These are phyloP conservation scores for Mortierella sp. DNA, from an alignment of 371 early-diverging fungal genomes.

Conservation along the genomic window DNA sequence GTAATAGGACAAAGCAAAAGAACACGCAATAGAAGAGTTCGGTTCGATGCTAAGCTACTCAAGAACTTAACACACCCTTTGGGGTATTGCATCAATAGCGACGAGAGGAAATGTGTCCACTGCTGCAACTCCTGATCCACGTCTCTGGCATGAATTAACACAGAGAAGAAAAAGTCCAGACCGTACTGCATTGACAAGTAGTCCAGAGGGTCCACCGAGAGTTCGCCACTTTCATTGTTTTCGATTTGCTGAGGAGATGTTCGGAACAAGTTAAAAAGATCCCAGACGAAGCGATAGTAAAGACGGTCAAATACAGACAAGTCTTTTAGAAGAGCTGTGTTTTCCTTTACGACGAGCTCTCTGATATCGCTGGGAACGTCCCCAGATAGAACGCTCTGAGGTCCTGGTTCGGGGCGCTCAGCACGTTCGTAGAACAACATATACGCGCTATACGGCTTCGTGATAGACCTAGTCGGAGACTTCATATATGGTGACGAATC, in stretches of 20 bases:
- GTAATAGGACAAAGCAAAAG: conserved; percentile 38
- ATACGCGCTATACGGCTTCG: conserved; percentile 64
- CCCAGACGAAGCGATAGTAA: conserved; percentile 55
- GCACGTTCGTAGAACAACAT: conserved; percentile 65
- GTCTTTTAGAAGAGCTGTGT: conserved; percentile 44
- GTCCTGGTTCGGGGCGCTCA: background rate
- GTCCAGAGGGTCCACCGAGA: conserved; percentile 1
- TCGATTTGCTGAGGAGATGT: conserved; percentile 1
- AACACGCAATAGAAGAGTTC: conserved; percentile 21
- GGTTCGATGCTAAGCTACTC: conserved; percentile 14
- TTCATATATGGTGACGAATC: conserved; percentile 59
- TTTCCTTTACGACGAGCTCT: conserved; percentile 50
- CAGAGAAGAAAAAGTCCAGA: conserved; percentile 53
- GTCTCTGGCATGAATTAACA: conserved; percentile 52
- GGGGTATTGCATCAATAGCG: conserved; percentile 30
- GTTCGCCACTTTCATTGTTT: background rate
- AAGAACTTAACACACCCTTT: conserved; percentile 34
- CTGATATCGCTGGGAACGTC: conserved; percentile 52
- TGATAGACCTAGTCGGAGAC: conserved; percentile 41
- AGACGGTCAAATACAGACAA: conserved; percentile 50
- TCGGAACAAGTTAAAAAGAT: conserved; percentile 37
- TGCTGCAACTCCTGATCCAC: conserved; percentile 51
- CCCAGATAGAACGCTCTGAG: background rate
- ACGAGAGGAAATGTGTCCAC: conserved; percentile 36
- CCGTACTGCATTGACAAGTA: conserved; percentile 47